Conservation (phyloP, 2,329 filamentous ascomycete species). For the Fusarium stilboides region DNA sequence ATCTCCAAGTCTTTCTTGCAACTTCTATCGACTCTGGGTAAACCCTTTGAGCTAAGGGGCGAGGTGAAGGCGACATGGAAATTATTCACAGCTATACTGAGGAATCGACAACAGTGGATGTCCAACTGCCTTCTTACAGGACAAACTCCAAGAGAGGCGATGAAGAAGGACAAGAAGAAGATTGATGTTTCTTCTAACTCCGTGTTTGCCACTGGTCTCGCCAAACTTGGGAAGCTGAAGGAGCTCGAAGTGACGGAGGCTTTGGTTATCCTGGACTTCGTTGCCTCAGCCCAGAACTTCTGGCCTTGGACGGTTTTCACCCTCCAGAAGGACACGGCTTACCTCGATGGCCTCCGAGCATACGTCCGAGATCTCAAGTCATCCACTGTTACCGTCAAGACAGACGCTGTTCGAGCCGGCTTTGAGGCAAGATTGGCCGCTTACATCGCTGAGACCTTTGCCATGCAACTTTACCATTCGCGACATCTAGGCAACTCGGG, state of each 20-base stretch:
- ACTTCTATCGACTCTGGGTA: conserved; percentile 82
- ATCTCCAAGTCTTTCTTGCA: conserved; percentile 88
- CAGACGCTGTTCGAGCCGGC: conserved; percentile 70
- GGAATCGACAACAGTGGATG: conserved; percentile 95
- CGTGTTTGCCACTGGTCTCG: conserved; percentile 81
- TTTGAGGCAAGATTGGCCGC: conserved; percentile 81
- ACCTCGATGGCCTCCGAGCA: conserved; percentile 79
- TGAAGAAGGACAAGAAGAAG: conserved; percentile 70
- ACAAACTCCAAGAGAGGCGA: conserved; percentile 82
- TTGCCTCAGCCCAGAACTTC: conserved; percentile 89
- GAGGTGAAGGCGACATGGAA: conserved; percentile 84
- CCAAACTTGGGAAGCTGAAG: conserved; percentile 76
- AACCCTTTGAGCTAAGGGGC: conserved; percentile 76
- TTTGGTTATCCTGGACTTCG: conserved; percentile 86
- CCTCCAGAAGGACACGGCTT: conserved; percentile 79
- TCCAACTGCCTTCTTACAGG: conserved; percentile 93
- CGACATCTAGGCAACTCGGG: conserved; percentile 80
- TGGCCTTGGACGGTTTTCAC: conserved; percentile 95
- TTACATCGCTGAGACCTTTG: conserved; percentile 87
- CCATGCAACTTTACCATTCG: conserved; percentile 90
- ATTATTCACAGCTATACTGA: conserved; percentile 87
- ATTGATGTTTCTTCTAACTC: conserved; percentile 69
- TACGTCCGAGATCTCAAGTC: conserved; percentile 75
- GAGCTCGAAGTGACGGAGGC: conserved; percentile 76
- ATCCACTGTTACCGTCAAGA: conserved; percentile 66